Evolutionary conservation across 257 asterid species (phyloP).

Genomic region (Nemophila menziesii): DNA sequence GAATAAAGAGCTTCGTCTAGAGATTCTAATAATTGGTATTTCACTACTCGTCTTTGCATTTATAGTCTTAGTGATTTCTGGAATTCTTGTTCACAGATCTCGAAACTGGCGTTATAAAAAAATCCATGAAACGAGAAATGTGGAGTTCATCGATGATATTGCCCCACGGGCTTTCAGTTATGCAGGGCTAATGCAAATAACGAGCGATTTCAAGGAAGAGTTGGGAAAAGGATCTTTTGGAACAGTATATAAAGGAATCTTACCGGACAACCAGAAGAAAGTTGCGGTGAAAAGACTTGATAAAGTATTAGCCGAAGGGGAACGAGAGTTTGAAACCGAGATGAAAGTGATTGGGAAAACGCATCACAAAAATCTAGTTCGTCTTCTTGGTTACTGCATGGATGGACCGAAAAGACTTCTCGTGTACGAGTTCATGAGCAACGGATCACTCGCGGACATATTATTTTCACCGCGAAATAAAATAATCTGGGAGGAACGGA

Average conservation of each 20-base stretch:
- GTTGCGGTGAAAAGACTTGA: conserved; percentile 25
- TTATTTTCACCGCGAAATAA: conserved; percentile 4
- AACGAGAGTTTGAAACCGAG: conserved; percentile 21
- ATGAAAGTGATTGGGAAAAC: conserved; percentile 19
- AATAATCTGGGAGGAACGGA: conserved; percentile 30
- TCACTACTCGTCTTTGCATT: conserved; percentile 11
- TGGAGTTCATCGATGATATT: conserved; percentile 16
- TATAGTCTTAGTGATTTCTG: conserved; percentile 20
- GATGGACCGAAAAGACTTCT: conserved; percentile 24
- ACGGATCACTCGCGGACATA: conserved; percentile 22
- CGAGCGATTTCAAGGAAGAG: conserved; percentile 24
- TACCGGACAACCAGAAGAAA: conserved; percentile 21
- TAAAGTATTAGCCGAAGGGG: conserved; percentile 22
- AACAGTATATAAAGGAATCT: conserved; percentile 23
- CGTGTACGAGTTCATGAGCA: conserved; percentile 29
- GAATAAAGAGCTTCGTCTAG: conserved; percentile 9
- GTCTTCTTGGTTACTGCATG: conserved; percentile 22
- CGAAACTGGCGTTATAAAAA: too few species aligned
- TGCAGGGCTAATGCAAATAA: conserved; percentile 26
- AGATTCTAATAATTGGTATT: conserved; percentile 17
- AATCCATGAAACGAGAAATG: background rate
- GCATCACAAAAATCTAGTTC: conserved; percentile 26
- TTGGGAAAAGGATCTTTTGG: conserved; percentile 33
- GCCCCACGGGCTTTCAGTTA: conserved; percentile 22
- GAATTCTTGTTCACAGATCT: conserved; percentile 7